Evolutionary conservation across 495 filamentous ascomycete species (phyloP).

Genomic region (Umbilicaria muhlenbergii): DNA sequence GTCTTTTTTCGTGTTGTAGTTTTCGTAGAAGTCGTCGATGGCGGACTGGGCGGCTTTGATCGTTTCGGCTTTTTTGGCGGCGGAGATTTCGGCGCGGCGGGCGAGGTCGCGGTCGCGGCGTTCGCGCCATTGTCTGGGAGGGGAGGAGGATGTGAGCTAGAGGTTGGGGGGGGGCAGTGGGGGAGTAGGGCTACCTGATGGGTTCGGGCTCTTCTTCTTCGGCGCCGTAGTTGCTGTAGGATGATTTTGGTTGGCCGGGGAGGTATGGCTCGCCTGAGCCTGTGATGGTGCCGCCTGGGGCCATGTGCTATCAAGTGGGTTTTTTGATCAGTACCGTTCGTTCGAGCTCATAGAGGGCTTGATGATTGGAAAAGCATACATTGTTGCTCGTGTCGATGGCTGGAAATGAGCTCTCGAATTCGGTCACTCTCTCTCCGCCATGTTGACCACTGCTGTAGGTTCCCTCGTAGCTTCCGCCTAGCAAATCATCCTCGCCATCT

Average conservation of each 20-base stretch:
- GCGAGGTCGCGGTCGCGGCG: constrained; percentile 62
- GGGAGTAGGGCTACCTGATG: constrained; percentile 38
- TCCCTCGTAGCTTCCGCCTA: constrained; percentile 41
- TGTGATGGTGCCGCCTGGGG: constrained; percentile 79
- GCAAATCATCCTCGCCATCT: constrained; percentile 47
- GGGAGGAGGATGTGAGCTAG: neutral
- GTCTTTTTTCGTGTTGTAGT: constrained; percentile 94
- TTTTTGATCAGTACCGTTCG: constrained; percentile 13
- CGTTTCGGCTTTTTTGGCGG: constrained; percentile 62
- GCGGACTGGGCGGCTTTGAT: constrained; percentile 71
- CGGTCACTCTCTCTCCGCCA: constrained; percentile 40
- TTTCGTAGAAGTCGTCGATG: constrained; percentile 98
- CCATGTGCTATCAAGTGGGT: constrained; percentile 46
- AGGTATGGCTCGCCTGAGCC: constrained; percentile 65
- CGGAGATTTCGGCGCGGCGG: constrained; percentile 62
- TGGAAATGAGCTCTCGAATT: constrained; percentile 82
- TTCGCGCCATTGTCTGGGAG: constrained; percentile 66
- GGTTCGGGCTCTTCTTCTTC: constrained; percentile 74
- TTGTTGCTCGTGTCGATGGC: constrained; percentile 67
- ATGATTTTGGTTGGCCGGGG: constrained; percentile 24
- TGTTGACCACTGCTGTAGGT: constrained; percentile 18
- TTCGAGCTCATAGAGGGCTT: neutral
- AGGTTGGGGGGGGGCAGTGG: neutral
- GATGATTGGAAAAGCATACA: constrained; percentile 30
- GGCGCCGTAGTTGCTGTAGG: constrained; percentile 29